Evolutionary conservation across 306 rosid genomes (phyloP).

Genomic region (Quillaja saponaria): DNA sequence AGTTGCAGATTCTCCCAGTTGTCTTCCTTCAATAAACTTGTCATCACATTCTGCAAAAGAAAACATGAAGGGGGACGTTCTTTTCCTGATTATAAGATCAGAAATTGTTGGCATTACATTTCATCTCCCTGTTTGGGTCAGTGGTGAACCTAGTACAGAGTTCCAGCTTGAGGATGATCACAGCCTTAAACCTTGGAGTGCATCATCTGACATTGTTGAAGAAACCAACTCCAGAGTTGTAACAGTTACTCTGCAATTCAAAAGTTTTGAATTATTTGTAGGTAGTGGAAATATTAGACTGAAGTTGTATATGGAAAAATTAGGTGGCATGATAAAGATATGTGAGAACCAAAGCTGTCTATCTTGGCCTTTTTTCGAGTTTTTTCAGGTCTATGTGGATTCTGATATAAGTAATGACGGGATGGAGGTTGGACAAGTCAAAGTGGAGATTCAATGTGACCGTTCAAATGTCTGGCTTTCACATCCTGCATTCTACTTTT

Average conservation of each 20-base stretch:
- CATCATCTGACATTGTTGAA: conserved; percentile 39
- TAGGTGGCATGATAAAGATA: conserved; percentile 50
- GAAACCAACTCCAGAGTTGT: conserved; percentile 47
- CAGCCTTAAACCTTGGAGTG: conserved; percentile 33
- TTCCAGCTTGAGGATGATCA: conserved; percentile 41
- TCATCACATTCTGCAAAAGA: conserved; percentile 37
- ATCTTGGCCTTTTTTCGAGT: conserved; percentile 73
- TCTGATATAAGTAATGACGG: conserved; percentile 38
- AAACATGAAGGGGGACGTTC: conserved; percentile 39
- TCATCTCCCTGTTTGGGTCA: conserved; percentile 63
- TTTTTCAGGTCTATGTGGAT: conserved; percentile 50
- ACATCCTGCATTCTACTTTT: conserved; percentile 62
- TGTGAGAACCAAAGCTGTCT: conserved; percentile 48
- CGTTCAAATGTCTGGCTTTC: conserved; percentile 71
- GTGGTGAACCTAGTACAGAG: conserved; percentile 40
- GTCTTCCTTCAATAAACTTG: conserved; percentile 35
- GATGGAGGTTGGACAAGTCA: conserved; percentile 29
- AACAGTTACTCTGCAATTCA: conserved; percentile 50
- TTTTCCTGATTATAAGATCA: conserved; percentile 41
- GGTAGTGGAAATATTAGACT: conserved; percentile 40
- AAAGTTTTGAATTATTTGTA: conserved; percentile 46
- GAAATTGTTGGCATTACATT: conserved; percentile 50
- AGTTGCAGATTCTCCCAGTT: conserved; percentile 30
- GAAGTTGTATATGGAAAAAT: conserved; percentile 59
- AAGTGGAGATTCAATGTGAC: conserved; percentile 62